Percentiles rank a stretch among this genome's conserved stretches.
phyloP scores from a whole-genome alignment of 345 rosid species.

The Brassica nigra region DNA sequence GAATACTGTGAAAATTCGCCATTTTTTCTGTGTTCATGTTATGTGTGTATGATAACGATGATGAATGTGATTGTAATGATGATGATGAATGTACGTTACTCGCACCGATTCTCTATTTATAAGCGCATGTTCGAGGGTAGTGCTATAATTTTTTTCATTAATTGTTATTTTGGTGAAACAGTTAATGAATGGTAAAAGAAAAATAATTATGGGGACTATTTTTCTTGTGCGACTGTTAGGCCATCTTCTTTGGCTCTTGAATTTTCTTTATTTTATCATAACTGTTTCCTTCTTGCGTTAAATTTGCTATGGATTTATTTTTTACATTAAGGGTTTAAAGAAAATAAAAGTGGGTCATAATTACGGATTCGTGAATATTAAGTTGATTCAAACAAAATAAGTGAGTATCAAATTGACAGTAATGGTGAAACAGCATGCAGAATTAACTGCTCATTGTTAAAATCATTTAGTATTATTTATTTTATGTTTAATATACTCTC shows the following conservation, averaged over 20 bases:
- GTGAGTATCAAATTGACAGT: not conserved
- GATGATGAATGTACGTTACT: slow-evolving; percentile 25
- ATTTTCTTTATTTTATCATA: slow-evolving; percentile 4
- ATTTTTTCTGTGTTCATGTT: not conserved
- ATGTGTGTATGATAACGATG: not conserved
- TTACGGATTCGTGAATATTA: slow-evolving; percentile 6
- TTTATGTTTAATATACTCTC: not conserved
- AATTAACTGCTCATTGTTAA: not conserved
- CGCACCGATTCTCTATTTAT: slow-evolving; percentile 22
- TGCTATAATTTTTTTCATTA: not conserved
- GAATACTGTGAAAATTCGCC: slow-evolving; percentile 7
- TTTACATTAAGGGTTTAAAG: slow-evolving; percentile 7
- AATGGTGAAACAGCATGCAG: slow-evolving; percentile 29
- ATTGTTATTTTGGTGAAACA: not conserved
- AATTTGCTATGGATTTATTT: not conserved
- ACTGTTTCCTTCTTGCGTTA: not conserved
- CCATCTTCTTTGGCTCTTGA: slow-evolving; percentile 28
- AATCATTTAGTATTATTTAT: not conserved
- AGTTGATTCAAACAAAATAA: not conserved
- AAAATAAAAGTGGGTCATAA: slow-evolving; percentile 4
- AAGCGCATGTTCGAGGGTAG: slow-evolving; percentile 6
- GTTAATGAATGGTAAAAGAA: not conserved
- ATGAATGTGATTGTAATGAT: not conserved
- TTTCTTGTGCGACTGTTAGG: not conserved
- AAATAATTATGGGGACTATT: not conserved